A percentile compares a stretch with the other conserved stretches of the same genome.
Evolutionary conservation across 2,329 filamentous ascomycete species (phyloP).

Genomic region (Colletotrichum acutatum): DNA sequence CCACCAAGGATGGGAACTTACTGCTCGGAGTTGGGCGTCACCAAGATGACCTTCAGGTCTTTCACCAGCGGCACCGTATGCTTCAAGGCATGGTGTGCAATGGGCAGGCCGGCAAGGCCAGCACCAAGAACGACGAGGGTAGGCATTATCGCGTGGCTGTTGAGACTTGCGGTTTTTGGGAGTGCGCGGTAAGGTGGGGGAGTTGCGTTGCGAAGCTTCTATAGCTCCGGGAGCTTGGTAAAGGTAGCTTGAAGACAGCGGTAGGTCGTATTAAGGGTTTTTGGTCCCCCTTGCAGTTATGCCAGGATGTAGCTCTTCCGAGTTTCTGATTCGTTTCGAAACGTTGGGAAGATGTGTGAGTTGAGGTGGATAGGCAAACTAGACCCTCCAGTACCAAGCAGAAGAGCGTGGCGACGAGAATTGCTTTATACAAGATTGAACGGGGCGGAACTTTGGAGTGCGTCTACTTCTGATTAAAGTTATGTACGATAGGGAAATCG

Average conservation of each 20-base stretch:
- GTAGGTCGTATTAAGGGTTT: neutral
- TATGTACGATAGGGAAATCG: no score
- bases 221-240: neutral
- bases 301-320: neutral
- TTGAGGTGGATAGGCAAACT: neutral
- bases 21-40: conserved; percentile 58
- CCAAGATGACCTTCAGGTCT: conserved; percentile 61
- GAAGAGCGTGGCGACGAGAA: neutral
- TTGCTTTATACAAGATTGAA: neutral
- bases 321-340: conserved; percentile 27
- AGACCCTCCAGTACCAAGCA: neutral
- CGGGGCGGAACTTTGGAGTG: no score
- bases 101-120: conserved; percentile 60
- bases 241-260: neutral
- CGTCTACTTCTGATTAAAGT: no score
- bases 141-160: conserved; percentile 51
- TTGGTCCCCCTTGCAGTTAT: neutral
- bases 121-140: conserved; percentile 65
- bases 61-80: conserved; percentile 54
- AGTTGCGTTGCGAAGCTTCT: neutral
- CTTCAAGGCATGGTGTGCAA: conserved; percentile 63
- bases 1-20: neutral
- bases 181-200: neutral
- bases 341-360: neutral
- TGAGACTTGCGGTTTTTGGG: neutral